These are phyloP conservation scores for Teratosphaeriaceae sp. DNA, from an alignment of 2,329 filamentous ascomycete species.

Conservation along the genomic window DNA sequence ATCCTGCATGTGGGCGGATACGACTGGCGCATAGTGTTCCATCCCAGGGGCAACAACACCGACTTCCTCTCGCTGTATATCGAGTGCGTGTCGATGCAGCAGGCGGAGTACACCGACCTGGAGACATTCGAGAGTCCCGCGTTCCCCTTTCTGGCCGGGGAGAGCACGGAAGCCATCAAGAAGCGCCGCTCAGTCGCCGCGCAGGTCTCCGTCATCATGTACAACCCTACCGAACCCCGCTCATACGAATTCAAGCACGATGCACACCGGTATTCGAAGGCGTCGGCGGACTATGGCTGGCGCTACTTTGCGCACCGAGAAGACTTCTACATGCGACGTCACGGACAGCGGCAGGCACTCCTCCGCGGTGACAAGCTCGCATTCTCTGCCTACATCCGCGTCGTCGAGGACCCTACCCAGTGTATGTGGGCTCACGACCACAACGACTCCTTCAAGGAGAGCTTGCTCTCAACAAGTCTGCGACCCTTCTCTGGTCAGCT, in stretches of 20 bases:
- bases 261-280: slow-evolving; percentile 52
- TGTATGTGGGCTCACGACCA: slow-evolving; percentile 53
- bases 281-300: slow-evolving; percentile 58
- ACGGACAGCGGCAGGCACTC: slow-evolving; percentile 51
- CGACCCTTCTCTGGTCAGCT: slow-evolving; percentile 36
- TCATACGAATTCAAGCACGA: slow-evolving; percentile 51
- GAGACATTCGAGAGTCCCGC: slow-evolving; percentile 23
- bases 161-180: slow-evolving; percentile 19
- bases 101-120: slow-evolving; percentile 15
- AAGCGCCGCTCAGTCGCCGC: slow-evolving; percentile 46
- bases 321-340: slow-evolving; percentile 51
- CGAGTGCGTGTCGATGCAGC: slow-evolving; percentile 49
- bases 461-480: slow-evolving; percentile 51
- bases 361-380: slow-evolving; percentile 55
- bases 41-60: slow-evolving; percentile 54
- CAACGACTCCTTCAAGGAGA: slow-evolving; percentile 19
- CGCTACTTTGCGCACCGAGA: slow-evolving; percentile 53
- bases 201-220: slow-evolving; percentile 55
- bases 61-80: slow-evolving; percentile 55
- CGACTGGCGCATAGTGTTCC: slow-evolving; percentile 62
- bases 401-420: slow-evolving; percentile 53
- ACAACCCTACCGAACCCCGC: slow-evolving; percentile 57
- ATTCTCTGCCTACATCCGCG: slow-evolving; percentile 55
- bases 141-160: slow-evolving; percentile 22
- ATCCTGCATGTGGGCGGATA: slow-evolving; percentile 51